These are phyloP conservation scores for Spizellomyces sp. DNA, from an alignment of 192 early-diverging fungal species.

Conservation along the genomic window DNA sequence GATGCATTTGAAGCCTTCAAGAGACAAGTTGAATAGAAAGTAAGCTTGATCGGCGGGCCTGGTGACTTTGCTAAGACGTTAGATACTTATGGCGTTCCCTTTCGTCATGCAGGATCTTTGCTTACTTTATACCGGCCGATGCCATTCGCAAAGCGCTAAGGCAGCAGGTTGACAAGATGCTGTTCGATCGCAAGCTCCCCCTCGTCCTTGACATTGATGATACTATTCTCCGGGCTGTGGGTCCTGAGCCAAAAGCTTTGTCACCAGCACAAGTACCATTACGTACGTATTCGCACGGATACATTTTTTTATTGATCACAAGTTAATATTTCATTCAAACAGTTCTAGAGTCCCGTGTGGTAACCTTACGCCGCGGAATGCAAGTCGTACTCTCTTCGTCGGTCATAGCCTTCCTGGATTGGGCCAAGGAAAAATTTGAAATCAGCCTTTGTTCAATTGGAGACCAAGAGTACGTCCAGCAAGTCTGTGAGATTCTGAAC, in stretches of 20 bases:
- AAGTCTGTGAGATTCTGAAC: slow-evolving; percentile 66
- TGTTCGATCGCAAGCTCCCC: slow-evolving; percentile 57
- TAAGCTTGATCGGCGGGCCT: neutral
- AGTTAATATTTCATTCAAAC: slow-evolving; percentile 5
- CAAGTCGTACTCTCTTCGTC: slow-evolving; percentile 65
- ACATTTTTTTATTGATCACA: slow-evolving; percentile 1
- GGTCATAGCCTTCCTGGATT: slow-evolving; percentile 74
- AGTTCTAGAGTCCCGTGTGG: slow-evolving; percentile 61
- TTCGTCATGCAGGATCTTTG: neutral
- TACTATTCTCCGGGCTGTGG: slow-evolving; percentile 71
- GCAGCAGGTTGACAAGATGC: slow-evolving; percentile 39
- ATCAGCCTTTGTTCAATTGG: slow-evolving; percentile 78
- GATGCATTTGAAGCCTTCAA: slow-evolving; percentile 68
- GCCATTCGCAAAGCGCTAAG: slow-evolving; percentile 17
- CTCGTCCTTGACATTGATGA: slow-evolving; percentile 80
- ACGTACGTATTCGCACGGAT: slow-evolving; percentile 3
- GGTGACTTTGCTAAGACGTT: too few relatives aligned
- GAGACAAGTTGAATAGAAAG: slow-evolving; percentile 36
- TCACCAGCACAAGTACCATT: slow-evolving; percentile 2
- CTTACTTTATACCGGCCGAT: neutral
- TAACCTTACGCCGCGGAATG: slow-evolving; percentile 60
- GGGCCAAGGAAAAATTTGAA: slow-evolving; percentile 67
- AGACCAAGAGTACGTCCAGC: slow-evolving; percentile 76
- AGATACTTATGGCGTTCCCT: too few relatives aligned
- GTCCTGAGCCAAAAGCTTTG: slow-evolving; percentile 41